These are phyloP conservation scores for Cladosporium phlei DNA, from an alignment of 2,329 filamentous ascomycete genomes.

Conservation along the genomic window DNA sequence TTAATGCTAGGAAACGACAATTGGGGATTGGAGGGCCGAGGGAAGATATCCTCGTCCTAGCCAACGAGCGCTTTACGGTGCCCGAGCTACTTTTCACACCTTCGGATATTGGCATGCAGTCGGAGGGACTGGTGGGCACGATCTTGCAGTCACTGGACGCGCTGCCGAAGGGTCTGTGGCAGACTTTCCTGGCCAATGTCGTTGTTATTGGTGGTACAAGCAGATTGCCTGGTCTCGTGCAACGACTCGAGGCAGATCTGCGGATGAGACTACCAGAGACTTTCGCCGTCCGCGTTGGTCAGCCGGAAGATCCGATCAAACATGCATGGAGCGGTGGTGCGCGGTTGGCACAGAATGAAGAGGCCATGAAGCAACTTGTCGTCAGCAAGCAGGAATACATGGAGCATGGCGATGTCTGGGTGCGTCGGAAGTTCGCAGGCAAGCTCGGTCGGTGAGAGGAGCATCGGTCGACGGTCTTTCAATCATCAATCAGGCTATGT, in stretches of 20 bases:
- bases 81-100: conserved; percentile 89
- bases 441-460: conserved; percentile 23
- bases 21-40: conserved; percentile 44
- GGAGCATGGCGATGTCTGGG: conserved; percentile 62
- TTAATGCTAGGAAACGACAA: conserved; percentile 50
- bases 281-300: conserved; percentile 69
- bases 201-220: conserved; percentile 84
- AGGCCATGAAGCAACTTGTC: conserved; percentile 59
- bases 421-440: conserved; percentile 31
- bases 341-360: conserved; percentile 64
- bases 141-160: conserved; percentile 71
- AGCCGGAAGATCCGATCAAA: conserved; percentile 66
- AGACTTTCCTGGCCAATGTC: conserved; percentile 78
- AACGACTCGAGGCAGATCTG: conserved; percentile 53
- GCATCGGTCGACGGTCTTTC: no score
- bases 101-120: conserved; percentile 75
- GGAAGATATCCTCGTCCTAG: conserved; percentile 80
- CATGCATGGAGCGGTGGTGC: conserved; percentile 85
- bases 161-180: conserved; percentile 78
- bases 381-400: conserved; percentile 91
- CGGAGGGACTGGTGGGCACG: conserved; percentile 77
- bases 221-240: conserved; percentile 72
- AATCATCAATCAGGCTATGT: no score
- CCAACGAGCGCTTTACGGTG: conserved; percentile 86
- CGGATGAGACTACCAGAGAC: conserved; percentile 51